These are phyloP conservation scores for Ephemerocybe angulata DNA, from an alignment of 768 basidiomycete species.

Conservation along the genomic window DNA sequence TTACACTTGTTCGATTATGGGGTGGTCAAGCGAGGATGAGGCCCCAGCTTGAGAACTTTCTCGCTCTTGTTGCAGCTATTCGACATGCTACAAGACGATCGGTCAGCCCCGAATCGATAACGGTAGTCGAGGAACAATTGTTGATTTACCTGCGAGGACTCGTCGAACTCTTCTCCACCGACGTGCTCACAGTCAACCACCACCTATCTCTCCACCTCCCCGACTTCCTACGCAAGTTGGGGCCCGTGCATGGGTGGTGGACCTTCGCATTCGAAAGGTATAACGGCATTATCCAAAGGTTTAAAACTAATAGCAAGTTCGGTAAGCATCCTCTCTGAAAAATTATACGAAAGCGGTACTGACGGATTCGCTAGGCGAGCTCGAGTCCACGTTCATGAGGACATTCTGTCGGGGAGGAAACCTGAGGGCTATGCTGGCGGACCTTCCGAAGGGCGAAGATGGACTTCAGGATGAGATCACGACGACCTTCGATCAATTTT, in stretches of 20 bases:
- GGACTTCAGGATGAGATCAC: not conserved
- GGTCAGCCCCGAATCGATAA: slow-evolving; percentile 19
- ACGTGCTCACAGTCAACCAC: slow-evolving; percentile 30
- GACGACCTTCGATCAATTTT: not conserved
- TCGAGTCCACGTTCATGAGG: slow-evolving; percentile 7
- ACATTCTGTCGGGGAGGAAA: slow-evolving; percentile 6
- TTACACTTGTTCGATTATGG: slow-evolving; percentile 37
- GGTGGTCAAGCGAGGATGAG: slow-evolving; percentile 11
- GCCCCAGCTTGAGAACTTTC: slow-evolving; percentile 26
- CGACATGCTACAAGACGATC: slow-evolving; percentile 23
- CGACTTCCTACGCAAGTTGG: slow-evolving; percentile 26
- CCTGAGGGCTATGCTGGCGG: not conserved
- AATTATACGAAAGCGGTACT: not conserved
- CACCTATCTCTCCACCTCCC: slow-evolving; percentile 38
- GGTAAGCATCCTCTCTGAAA: not conserved
- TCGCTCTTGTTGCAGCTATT: slow-evolving; percentile 33
- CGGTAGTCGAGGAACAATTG: slow-evolving; percentile 26
- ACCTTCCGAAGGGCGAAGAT: not conserved
- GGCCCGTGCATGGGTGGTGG: slow-evolving; percentile 35
- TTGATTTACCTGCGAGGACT: slow-evolving; percentile 28
- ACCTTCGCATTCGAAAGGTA: slow-evolving; percentile 26
- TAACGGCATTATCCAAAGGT: slow-evolving; percentile 5
- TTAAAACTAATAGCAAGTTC: slow-evolving; percentile 4
- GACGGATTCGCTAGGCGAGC: not conserved
- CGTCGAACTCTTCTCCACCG: slow-evolving; percentile 25